Percentiles rank a stretch among this genome's conserved stretches.
These are phyloP conservation scores for Ustilago bromivora DNA, from an alignment of 1,284 basidiomycete genomes.

Conservation along the genomic window DNA sequence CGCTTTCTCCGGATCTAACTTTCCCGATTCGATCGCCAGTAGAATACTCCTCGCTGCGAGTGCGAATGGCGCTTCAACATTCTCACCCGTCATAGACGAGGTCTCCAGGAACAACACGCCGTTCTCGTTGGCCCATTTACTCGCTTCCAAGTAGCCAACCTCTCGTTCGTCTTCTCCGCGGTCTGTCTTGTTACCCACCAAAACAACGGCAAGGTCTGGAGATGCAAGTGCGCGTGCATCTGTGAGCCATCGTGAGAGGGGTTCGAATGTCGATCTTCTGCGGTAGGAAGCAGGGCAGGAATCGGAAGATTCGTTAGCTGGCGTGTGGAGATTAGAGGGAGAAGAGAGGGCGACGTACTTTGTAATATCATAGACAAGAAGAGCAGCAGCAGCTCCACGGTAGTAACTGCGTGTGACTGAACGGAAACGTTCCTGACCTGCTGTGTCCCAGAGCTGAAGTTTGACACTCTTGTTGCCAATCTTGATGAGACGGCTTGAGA, in stretches of 20 bases:
- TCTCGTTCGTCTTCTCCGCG: constrained; percentile 86
- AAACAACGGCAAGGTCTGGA: constrained; percentile 86
- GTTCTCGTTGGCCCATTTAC: constrained; percentile 92
- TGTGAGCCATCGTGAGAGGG: constrained; percentile 86
- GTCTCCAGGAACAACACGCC: constrained; percentile 83
- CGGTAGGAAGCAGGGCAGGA: not conserved
- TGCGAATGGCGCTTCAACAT: constrained; percentile 91
- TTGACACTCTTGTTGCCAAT: constrained; percentile 93
- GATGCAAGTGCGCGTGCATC: constrained; percentile 89
- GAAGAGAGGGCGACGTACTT: constrained; percentile 73
- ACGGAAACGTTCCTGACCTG: constrained; percentile 72
- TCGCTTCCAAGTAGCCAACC: constrained; percentile 93
- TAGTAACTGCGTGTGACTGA: constrained; percentile 98
- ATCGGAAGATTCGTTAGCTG: not conserved
- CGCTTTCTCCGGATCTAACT: constrained; percentile 89
- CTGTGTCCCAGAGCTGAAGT: constrained; percentile 73
- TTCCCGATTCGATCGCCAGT: constrained; percentile 90
- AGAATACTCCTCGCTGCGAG: constrained; percentile 90
- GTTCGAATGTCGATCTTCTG: constrained; percentile 76
- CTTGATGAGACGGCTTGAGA: constrained; percentile 87
- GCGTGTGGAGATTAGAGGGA: not conserved
- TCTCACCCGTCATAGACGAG: constrained; percentile 90
- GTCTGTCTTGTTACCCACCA: constrained; percentile 96
- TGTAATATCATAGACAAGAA: constrained; percentile 96
- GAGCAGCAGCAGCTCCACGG: constrained; percentile 79